Evolutionary conservation across 805 yeast genomes (phyloP).

Genomic region (Debaryomyces castellii): DNA sequence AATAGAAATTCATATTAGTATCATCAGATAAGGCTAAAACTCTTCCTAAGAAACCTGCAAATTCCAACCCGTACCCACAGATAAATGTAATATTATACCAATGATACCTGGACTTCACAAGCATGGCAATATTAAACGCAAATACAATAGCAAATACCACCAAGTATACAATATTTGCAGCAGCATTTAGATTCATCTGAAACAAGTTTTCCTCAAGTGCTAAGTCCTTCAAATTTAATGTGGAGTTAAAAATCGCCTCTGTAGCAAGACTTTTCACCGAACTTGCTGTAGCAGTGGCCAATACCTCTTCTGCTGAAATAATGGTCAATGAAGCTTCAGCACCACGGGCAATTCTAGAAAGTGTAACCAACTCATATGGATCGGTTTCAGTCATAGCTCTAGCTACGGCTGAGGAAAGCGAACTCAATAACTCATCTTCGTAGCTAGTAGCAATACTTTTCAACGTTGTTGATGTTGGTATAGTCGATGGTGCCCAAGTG

Average conservation of each 20-base stretch:
- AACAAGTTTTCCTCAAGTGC: conserved; percentile 29
- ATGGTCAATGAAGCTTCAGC: conserved; percentile 37
- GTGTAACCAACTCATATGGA: conserved; percentile 14
- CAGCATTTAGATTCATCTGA: conserved; percentile 19
- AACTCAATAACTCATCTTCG: conserved; percentile 19
- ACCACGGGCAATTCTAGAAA: conserved; percentile 28
- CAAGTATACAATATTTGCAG: conserved; percentile 33
- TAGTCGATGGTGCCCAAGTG: conserved; percentile 23
- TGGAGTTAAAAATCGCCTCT: conserved; percentile 30
- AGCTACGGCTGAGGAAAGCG: conserved; percentile 16
- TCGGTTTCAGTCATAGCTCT: conserved; percentile 20
- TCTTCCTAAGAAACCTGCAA: conserved; percentile 39
- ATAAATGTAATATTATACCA: conserved; percentile 41
- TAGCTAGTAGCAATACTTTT: conserved; percentile 23
- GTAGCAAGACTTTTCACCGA: conserved; percentile 27
- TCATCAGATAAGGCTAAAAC: conserved; percentile 26
- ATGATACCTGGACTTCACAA: conserved; percentile 31
- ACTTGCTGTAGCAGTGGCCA: conserved; percentile 39
- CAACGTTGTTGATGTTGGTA: conserved; percentile 29
- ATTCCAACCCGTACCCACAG: conserved; percentile 35
- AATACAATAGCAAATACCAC: conserved; percentile 24
- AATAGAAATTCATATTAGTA: conserved; percentile 18
- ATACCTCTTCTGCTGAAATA: conserved; percentile 32
- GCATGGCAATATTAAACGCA: conserved; percentile 25
- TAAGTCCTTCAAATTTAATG: conserved; percentile 30